These are phyloP conservation scores for Clitopilus passeckerianus DNA, from an alignment of 768 basidiomycete genomes.

Conservation along the genomic window DNA sequence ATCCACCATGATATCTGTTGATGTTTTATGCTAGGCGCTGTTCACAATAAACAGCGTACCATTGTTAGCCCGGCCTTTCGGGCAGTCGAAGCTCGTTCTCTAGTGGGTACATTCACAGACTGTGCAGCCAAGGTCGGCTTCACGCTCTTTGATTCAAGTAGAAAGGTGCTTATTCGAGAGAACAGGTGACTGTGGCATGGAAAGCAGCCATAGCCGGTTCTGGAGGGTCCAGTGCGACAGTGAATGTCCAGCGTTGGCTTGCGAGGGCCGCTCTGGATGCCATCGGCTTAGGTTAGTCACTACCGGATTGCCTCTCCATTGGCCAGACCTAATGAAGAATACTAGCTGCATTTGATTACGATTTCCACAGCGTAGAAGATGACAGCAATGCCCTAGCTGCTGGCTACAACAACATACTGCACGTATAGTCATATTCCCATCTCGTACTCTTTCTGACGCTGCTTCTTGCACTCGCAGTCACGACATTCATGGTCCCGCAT, in stretches of 20 bases:
- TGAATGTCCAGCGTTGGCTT: slow-evolving; percentile 48
- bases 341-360: slow-evolving; percentile 51
- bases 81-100: slow-evolving; percentile 33
- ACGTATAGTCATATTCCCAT: slow-evolving; percentile 4
- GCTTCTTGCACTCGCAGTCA: slow-evolving; percentile 11
- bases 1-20: not conserved
- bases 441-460: too few relatives aligned
- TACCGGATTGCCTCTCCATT: not conserved
- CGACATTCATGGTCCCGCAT: slow-evolving; percentile 24
- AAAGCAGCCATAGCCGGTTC: slow-evolving; percentile 40
- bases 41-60: slow-evolving; percentile 48
- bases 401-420: slow-evolving; percentile 51
- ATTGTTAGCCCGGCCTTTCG: slow-evolving; percentile 49
- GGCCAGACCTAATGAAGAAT: not conserved
- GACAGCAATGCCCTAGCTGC: slow-evolving; percentile 46
- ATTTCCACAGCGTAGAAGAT: slow-evolving; percentile 41
- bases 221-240: slow-evolving; percentile 28
- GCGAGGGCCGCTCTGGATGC: slow-evolving; percentile 45
- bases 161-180: not conserved
- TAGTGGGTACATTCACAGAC: slow-evolving; percentile 33
- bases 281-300: slow-evolving; percentile 38
- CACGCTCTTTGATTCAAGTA: not conserved
- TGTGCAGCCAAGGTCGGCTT: slow-evolving; percentile 29
- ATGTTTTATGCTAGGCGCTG: slow-evolving; percentile 21
- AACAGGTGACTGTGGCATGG: slow-evolving; percentile 38